Percentiles rank a stretch among this genome's conserved stretches.
Conservation (phyloP, 768 basidiomycete genomes). For the Pholiota microspora region DNA sequence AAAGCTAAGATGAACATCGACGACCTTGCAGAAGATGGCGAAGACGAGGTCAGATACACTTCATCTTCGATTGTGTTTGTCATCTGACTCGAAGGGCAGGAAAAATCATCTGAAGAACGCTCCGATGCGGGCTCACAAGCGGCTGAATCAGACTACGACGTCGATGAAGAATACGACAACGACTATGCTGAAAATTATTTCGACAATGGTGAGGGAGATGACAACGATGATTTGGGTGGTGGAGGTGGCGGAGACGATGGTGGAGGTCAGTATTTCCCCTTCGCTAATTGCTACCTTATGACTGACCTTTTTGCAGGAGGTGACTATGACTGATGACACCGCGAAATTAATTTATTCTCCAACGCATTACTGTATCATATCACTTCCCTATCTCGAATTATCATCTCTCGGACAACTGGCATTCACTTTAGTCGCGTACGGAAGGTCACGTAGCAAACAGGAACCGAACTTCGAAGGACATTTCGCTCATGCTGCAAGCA, state of each 20-base stretch:
- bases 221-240: conserved; percentile 74
- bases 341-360: conserved; percentile 10
- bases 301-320: not conserved
- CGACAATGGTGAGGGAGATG: conserved; percentile 84
- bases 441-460: no score
- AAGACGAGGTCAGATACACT: conserved; percentile 46
- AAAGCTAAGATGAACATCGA: conserved; percentile 60
- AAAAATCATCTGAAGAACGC: conserved; percentile 68
- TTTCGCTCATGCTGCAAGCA: no score
- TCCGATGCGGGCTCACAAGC: conserved; percentile 68
- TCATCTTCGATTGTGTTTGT: not conserved
- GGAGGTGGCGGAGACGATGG: conserved; percentile 69
- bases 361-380: conserved; percentile 10
- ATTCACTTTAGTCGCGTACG: no score
- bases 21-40: conserved; percentile 63
- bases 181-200: conserved; percentile 92
- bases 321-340: conserved; percentile 8
- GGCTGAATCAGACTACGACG: conserved; percentile 75
- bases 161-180: conserved; percentile 89
- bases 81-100: conserved; percentile 32
- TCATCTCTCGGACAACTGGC: no score
- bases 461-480: no score
- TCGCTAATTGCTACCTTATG: not conserved
- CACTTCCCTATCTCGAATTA: not conserved
- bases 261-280: conserved; percentile 28